A percentile compares a stretch with the other conserved stretches of the same genome.
phyloP scores from a whole-genome alignment of 1,139 yeast species.

The Hemisphaericaspora xylanilytica region DNA sequence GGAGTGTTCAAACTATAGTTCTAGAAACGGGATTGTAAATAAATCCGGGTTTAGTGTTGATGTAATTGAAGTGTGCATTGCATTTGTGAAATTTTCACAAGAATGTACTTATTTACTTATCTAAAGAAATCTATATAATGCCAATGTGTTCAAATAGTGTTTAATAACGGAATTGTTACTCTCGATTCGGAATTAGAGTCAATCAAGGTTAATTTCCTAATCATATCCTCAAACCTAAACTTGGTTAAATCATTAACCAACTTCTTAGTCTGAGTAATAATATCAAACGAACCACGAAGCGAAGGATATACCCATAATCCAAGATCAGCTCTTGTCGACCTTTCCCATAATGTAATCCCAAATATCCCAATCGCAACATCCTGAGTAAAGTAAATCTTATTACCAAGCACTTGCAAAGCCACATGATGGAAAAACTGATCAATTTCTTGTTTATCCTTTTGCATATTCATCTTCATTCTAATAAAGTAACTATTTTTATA shows the following conservation, averaged over 20 bases:
- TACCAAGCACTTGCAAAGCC: neutral
- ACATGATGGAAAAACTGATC: neutral
- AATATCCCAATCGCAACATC: conserved; percentile 11
- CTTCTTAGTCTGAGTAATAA: conserved; percentile 1
- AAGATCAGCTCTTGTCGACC: conserved; percentile 6
- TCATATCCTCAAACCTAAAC: conserved; percentile 20
- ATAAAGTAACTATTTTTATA: conserved; percentile 14
- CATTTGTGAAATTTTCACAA: no score
- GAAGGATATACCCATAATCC: conserved; percentile 14
- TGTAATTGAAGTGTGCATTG: no score
- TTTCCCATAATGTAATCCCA: conserved; percentile 9
- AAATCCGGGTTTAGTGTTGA: no score
- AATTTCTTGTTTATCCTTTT: neutral
- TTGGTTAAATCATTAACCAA: neutral
- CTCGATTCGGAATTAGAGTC: neutral
- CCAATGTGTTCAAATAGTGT: no score
- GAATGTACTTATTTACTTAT: no score
- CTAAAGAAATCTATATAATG: no score
- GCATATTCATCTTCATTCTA: conserved; percentile 5
- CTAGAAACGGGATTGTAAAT: no score
- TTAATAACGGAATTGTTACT: neutral
- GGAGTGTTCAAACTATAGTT: no score
- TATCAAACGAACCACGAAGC: conserved; percentile 13
- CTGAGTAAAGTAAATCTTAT: neutral
- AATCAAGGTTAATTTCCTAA: conserved; percentile 24